A percentile compares a stretch with the other conserved stretches of the same genome.
Conservation (phyloP, 129 eudicot species). For the Pittosporum tobira region DNA sequence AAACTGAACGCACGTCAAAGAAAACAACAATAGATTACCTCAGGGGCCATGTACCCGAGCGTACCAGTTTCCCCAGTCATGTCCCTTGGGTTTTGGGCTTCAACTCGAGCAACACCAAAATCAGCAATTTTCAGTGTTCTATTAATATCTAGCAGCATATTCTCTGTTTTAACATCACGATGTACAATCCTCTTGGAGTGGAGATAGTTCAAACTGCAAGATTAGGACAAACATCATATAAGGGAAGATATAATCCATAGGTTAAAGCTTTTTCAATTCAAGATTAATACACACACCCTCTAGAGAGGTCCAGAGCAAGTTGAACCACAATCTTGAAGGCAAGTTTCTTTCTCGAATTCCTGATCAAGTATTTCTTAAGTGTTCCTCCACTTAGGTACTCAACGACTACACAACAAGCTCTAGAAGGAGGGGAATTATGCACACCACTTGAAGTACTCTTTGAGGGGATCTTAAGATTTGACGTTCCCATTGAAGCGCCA, state of each 20-base stretch:
- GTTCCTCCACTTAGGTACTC: slow-evolving; percentile 88
- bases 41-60: slow-evolving; percentile 84
- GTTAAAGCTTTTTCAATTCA: background rate
- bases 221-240: background rate
- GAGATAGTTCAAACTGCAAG: slow-evolving; percentile 51
- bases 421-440: slow-evolving; percentile 50
- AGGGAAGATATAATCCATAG: background rate
- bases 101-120: slow-evolving; percentile 73
- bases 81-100: slow-evolving; percentile 58
- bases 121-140: slow-evolving; percentile 64
- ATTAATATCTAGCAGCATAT: slow-evolving; percentile 47
- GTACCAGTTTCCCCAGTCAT: slow-evolving; percentile 72
- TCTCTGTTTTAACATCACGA: slow-evolving; percentile 70
- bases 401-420: slow-evolving; percentile 93
- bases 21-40: slow-evolving; percentile 29
- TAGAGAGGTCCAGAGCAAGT: slow-evolving; percentile 66
- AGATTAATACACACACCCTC: slow-evolving; percentile 46
- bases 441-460: slow-evolving; percentile 23
- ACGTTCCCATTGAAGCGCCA: slow-evolving; percentile 97
- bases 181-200: slow-evolving; percentile 60
- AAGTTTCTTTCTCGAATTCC: slow-evolving; percentile 40
- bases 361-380: slow-evolving; percentile 47
- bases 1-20: background rate
- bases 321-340: slow-evolving; percentile 52
- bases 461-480: slow-evolving; percentile 68